Conservation (phyloP, 257 asterid species). For the Asclepias syriaca region DNA sequence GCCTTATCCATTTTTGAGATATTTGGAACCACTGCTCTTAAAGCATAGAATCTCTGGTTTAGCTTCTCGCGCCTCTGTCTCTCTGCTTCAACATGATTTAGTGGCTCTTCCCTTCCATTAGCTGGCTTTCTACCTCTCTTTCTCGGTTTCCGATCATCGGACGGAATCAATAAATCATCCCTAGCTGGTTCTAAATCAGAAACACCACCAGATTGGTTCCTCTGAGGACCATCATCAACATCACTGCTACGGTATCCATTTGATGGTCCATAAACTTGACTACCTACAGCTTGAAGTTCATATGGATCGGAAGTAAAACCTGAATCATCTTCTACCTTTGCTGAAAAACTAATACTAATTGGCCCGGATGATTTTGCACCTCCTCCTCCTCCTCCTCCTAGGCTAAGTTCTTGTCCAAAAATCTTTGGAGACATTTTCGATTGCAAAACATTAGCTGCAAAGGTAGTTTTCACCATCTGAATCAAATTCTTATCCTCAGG, state of each 20-base stretch:
- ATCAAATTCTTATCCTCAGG: conserved; percentile 53
- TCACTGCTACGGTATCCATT: conserved; percentile 54
- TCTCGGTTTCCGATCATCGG: conserved; percentile 75
- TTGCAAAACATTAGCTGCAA: conserved; percentile 25
- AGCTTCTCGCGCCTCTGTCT: conserved; percentile 94
- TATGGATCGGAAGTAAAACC: conserved; percentile 42
- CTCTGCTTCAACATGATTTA: conserved; percentile 89
- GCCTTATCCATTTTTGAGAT: conserved; percentile 97
- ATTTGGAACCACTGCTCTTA: conserved; percentile 84
- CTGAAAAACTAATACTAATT: conserved; percentile 64
- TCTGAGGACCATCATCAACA: conserved; percentile 41
- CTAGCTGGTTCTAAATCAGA: conserved; percentile 31
- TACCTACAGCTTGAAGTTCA: conserved; percentile 41
- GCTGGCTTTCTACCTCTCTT: conserved; percentile 89
- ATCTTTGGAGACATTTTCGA: conserved; percentile 49
- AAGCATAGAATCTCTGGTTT: conserved; percentile 83
- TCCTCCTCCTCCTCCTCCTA: conserved; percentile 29
- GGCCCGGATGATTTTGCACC: conserved; percentile 64
- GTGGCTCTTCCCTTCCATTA: conserved; percentile 82
- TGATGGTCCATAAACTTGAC: conserved; percentile 53
- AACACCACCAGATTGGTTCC: conserved; percentile 20
- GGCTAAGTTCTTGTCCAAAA: conserved; percentile 75
- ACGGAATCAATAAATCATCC: conserved; percentile 40
- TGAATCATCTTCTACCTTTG: conserved; percentile 58
- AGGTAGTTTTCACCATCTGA: conserved; percentile 48